Evolutionary conservation across 129 eudicot species (phyloP).

Genomic region (Apium graveolens): DNA sequence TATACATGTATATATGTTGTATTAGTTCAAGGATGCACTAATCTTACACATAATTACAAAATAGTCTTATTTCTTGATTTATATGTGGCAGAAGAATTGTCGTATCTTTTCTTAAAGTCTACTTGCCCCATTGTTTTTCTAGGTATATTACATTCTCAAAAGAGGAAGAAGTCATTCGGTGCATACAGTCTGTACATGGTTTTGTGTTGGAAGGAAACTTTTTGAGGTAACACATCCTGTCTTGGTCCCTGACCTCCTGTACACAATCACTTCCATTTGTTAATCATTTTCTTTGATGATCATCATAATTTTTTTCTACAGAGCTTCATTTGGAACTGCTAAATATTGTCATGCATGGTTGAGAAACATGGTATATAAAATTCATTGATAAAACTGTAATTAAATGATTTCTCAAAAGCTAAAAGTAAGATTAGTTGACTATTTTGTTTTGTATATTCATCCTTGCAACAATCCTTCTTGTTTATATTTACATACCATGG

Average conservation of each 20-base stretch:
- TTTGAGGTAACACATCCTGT: conserved; percentile 42
- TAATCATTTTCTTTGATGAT: neutral
- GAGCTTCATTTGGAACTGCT: conserved; percentile 95
- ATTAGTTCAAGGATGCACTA: neutral
- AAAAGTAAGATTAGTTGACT: neutral
- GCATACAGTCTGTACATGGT: conserved; percentile 86
- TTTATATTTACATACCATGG: conserved; percentile 73
- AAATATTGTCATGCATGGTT: conserved; percentile 94
- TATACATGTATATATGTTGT: neutral
- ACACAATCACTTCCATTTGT: neutral
- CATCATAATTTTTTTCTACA: conserved; percentile 20
- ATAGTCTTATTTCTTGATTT: neutral
- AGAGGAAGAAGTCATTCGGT: conserved; percentile 83
- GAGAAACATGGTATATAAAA: conserved; percentile 49
- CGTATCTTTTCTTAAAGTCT: neutral
- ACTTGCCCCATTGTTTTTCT: neutral
- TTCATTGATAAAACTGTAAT: conserved; percentile 5
- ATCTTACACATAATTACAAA: neutral
- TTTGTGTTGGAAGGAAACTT: conserved; percentile 67
- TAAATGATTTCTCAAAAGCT: neutral
- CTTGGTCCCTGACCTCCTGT: conserved; percentile 5
- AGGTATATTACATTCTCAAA: conserved; percentile 81
- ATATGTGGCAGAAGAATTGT: neutral
- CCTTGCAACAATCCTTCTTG: conserved; percentile 82
- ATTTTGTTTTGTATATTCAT: conserved; percentile 28